A percentile compares a stretch with the other conserved stretches of the same genome.
phyloP scores from a whole-genome alignment of 1,284 basidiomycete species.

The Ceratorhiza oryzae-sativae region DNA sequence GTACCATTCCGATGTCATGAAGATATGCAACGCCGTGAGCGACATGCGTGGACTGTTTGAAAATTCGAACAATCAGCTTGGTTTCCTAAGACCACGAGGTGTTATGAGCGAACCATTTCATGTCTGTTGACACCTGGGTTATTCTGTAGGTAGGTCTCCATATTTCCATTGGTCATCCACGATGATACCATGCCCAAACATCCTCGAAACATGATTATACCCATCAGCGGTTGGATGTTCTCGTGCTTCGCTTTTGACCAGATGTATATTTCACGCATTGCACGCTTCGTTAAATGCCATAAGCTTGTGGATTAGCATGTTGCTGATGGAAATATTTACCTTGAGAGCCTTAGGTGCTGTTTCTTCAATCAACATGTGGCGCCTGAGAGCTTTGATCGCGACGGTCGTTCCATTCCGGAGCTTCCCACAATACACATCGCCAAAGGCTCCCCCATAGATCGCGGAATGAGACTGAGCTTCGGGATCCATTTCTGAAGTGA shows the following conservation, averaged over 20 bases:
- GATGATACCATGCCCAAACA: slow-evolving; percentile 14
- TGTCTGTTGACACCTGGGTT: slow-evolving; percentile 1
- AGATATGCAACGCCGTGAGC: slow-evolving; percentile 18
- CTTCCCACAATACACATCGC: slow-evolving; percentile 4
- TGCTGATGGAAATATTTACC: neutral
- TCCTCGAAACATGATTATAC: slow-evolving; percentile 18
- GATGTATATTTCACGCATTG: slow-evolving; percentile 9
- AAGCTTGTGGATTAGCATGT: neutral
- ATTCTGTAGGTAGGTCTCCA: slow-evolving; percentile 6
- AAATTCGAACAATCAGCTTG: neutral
- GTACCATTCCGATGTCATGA: slow-evolving; percentile 6
- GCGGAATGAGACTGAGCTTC: neutral
- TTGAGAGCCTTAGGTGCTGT: slow-evolving; percentile 5
- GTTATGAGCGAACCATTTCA: neutral
- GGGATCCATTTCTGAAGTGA: neutral
- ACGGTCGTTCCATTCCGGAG: neutral
- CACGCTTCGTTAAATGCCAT: neutral
- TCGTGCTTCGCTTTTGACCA: slow-evolving; percentile 20
- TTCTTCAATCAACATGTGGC: neutral
- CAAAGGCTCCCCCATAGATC: neutral
- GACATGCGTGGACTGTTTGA: neutral
- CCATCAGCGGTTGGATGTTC: slow-evolving; percentile 2
- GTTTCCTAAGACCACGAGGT: neutral
- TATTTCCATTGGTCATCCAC: slow-evolving; percentile 22
- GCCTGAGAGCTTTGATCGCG: slow-evolving; percentile 3